These are phyloP conservation scores for Polytolypa hystricis DNA, from an alignment of 2,329 filamentous ascomycete species.

Conservation along the genomic window DNA sequence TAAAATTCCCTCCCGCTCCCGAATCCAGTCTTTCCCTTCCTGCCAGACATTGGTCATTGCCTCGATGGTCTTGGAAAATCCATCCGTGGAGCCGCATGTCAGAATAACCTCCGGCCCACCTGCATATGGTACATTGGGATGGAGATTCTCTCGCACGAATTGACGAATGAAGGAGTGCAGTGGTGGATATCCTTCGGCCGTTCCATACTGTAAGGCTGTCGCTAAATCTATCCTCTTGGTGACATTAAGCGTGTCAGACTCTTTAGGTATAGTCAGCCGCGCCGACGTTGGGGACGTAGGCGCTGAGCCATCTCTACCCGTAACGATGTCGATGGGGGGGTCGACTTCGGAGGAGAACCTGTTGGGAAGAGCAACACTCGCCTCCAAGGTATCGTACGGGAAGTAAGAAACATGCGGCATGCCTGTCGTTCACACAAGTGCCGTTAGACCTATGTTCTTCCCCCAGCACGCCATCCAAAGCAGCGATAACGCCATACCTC, in stretches of 20 bases:
- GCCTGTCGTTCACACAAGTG: too few species aligned
- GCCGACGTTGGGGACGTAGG: constrained; percentile 25
- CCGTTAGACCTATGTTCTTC: constrained; percentile 7
- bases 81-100: constrained; percentile 76
- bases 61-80: constrained; percentile 66
- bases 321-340: constrained; percentile 29
- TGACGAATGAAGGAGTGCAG: constrained; percentile 67
- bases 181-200: constrained; percentile 69
- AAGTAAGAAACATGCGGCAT: constrained; percentile 74
- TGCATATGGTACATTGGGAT: constrained; percentile 70
- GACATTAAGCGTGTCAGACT: constrained; percentile 46
- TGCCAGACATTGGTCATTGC: constrained; percentile 67
- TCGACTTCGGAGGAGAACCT: constrained; percentile 49
- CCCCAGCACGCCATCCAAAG: constrained; percentile 1
- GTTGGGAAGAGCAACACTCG: constrained; percentile 61
- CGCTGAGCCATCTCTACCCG: constrained; percentile 24
- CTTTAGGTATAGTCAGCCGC: constrained; percentile 63
- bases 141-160: constrained; percentile 64
- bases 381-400: constrained; percentile 82
- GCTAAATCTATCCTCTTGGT: constrained; percentile 65
- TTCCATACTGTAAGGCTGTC: constrained; percentile 77
- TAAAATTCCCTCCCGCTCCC: constrained; percentile 64
- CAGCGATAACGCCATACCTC: constrained; percentile 32
- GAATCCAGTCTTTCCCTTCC: constrained; percentile 53
- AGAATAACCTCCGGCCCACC: constrained; percentile 67